These are phyloP conservation scores for Penicillium sp. DNA, from an alignment of 2,329 filamentous ascomycete genomes.

Conservation along the genomic window DNA sequence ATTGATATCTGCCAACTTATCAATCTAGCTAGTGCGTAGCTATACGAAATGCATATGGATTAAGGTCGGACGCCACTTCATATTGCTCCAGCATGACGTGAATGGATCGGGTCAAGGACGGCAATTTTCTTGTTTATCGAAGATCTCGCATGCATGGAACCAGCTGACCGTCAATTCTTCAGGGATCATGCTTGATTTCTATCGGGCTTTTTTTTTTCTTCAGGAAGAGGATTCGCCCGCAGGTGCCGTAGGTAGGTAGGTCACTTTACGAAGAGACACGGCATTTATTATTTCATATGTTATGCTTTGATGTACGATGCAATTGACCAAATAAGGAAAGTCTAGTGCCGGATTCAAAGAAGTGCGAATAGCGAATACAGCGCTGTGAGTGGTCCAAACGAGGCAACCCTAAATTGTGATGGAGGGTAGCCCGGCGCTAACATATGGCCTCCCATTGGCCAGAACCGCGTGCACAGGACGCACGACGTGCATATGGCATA, in stretches of 20 bases:
- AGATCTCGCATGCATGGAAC: neutral
- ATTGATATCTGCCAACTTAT: no score
- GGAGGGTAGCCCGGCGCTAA: conserved; percentile 10
- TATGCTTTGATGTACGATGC: no score
- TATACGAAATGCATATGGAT: no score
- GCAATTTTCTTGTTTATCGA: neutral
- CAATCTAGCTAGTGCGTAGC: no score
- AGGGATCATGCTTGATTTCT: neutral
- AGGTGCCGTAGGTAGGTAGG: no score
- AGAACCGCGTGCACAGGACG: neutral
- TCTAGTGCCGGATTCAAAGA: neutral
- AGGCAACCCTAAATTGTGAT: neutral
- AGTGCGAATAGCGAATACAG: neutral
- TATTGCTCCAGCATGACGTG: no score
- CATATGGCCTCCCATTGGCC: conserved; percentile 1
- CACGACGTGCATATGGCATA: neutral
- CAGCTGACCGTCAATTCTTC: neutral
- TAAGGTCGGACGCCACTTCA: no score
- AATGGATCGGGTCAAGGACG: neutral
- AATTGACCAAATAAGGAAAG: no score
- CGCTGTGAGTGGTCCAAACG: conserved; percentile 6
- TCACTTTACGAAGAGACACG: no score
- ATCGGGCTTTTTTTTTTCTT: neutral
- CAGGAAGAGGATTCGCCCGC: neutral
- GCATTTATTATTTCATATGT: no score